phyloP scores from a whole-genome alignment of 768 basidiomycete genomes.

The Polyporus arcularius region DNA sequence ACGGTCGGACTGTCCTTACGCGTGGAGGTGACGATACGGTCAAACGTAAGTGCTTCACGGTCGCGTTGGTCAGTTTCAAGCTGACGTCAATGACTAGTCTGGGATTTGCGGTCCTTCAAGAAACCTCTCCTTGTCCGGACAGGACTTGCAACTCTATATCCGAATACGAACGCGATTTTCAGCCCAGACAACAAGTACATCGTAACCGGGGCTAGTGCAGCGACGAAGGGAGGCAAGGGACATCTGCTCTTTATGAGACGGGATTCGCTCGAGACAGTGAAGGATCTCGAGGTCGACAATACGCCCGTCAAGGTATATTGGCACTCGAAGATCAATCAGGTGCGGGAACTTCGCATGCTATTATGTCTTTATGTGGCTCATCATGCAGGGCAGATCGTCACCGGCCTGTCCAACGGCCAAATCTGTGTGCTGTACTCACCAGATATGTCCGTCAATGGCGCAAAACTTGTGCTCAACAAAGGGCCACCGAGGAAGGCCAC shows the following conservation, averaged over 20 bases:
- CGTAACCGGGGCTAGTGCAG: constrained; percentile 78
- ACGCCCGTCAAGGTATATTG: constrained; percentile 90
- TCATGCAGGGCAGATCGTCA: constrained; percentile 63
- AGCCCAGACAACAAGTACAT: constrained; percentile 92
- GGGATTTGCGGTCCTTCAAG: constrained; percentile 92
- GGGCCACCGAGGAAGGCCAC: constrained; percentile 82
- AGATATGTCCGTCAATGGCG: constrained; percentile 85
- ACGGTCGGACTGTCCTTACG: constrained; percentile 82
- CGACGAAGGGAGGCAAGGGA: constrained; percentile 67
- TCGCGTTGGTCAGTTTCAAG: not conserved
- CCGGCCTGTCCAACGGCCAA: constrained; percentile 84
- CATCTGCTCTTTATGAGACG: constrained; percentile 73
- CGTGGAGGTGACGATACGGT: constrained; percentile 95
- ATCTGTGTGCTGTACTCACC: constrained; percentile 94
- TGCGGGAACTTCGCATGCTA: constrained; percentile 34
- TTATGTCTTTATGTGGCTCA: not conserved
- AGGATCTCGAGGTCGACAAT: constrained; percentile 66
- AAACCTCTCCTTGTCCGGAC: constrained; percentile 76
- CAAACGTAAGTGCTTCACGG: constrained; percentile 67
- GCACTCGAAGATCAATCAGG: constrained; percentile 99
- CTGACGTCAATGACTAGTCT: constrained; percentile 55
- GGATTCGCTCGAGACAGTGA: constrained; percentile 67
- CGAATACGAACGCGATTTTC: constrained; percentile 91
- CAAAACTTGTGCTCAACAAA: constrained; percentile 85
- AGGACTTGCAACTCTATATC: constrained; percentile 77